Evolutionary conservation across 2,329 filamentous ascomycete genomes (phyloP), one percentile per base, ranked within the genome.

Genomic region (Reticulascus tulasneorum): DNA sequence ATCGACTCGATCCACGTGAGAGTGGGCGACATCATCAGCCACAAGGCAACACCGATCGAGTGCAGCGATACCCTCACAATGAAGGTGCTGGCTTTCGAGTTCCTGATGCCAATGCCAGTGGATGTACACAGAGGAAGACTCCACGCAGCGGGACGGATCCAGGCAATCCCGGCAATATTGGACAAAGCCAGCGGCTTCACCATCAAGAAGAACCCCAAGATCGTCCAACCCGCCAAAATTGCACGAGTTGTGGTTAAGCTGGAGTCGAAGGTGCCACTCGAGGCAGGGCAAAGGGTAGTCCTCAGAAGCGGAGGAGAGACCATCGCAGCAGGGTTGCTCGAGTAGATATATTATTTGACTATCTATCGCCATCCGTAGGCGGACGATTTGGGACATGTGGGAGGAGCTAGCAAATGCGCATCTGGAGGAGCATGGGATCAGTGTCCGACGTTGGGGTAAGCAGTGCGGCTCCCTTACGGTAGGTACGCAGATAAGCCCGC

Each of bases 81-180:
- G 42, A 94, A 94, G 60, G 80, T 93, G 9, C 73, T 96, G 37
- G 88, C 90, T 0, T 94, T 97, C 52, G 88, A 95, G 42, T 83
- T 91, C 45, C 64, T 98, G 12, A 83, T 90, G 62, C 91, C 91
- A 0, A 93, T 91, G 78, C 78, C 79, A 17, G 78, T 97, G 9
- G 91, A 97, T 52, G 79, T 98, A 8, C 90, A 96, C 58, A 73
- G 88, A 15, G 93, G 93, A 0, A 75, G 89, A 8, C 64, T 97
- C 33, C 86, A 95, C 57, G 79, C 82, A 0, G 74, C 86, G 1
- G 93, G 86, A 0, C 76, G 77, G 30, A 84, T 98, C 25, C 71
- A 73, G 34, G 75, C 79, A 44, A 71, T 97, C 46, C 64, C 84
- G 8, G 86, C 84, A 1, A 71, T 81, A 3, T 60, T 97, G 27